Conservation (phyloP, 2,329 filamentous ascomycete species). For the Nothophoma quercina region DNA sequence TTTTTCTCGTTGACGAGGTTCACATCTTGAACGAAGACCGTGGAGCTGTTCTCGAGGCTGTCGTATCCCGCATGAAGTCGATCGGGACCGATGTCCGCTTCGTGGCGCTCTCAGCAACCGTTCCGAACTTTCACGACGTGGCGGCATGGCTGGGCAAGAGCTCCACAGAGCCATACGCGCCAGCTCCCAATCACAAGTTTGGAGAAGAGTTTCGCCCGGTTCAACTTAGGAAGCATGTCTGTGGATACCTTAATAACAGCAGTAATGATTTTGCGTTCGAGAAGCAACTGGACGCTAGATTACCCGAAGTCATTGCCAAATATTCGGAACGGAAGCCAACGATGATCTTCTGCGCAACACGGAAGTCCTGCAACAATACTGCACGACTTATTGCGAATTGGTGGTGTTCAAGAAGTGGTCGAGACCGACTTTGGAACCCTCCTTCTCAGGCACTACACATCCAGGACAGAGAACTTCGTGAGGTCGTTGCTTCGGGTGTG, state of each 20-base stretch:
- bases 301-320: constrained; percentile 70
- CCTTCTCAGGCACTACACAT: constrained; percentile 63
- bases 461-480: constrained; percentile 66
- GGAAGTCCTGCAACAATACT: constrained; percentile 73
- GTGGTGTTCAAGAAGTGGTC: constrained; percentile 63
- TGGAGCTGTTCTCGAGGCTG: constrained; percentile 81
- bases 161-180: constrained; percentile 64
- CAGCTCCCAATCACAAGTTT: constrained; percentile 74
- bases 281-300: constrained; percentile 68
- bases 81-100: constrained; percentile 79
- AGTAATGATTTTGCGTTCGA: constrained; percentile 82
- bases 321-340: constrained; percentile 77
- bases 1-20: constrained; percentile 88
- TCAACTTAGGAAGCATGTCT: constrained; percentile 76
- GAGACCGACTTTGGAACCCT: constrained; percentile 68
- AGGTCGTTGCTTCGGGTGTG: constrained; percentile 66
- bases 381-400: constrained; percentile 71
- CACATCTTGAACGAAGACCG: constrained; percentile 83
- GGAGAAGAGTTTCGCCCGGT: constrained; percentile 84
- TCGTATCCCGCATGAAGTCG: constrained; percentile 88
- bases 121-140: constrained; percentile 83
- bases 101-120: constrained; percentile 81
- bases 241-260: constrained; percentile 67
- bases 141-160: constrained; percentile 79
- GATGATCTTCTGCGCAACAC: constrained; percentile 83